Conservation (phyloP, 78 protist genomes). For the Dictyostelium capitatum region DNA sequence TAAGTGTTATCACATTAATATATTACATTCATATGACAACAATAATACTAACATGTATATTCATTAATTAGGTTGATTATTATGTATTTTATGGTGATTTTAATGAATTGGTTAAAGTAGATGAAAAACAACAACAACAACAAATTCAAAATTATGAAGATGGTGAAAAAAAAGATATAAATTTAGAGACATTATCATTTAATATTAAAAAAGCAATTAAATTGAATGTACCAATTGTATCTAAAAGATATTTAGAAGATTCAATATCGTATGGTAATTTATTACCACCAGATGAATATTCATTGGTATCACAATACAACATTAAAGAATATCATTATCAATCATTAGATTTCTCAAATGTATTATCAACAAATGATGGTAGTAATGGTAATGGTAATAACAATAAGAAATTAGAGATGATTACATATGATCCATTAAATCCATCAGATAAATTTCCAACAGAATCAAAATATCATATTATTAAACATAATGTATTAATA, state of each 20-base stretch:
- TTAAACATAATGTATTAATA: conserved; percentile 37
- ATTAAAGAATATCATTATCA: conserved; percentile 67
- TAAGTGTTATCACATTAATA: not conserved
- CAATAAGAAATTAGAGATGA: not conserved
- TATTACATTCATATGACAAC: not conserved
- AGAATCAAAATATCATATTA: conserved; percentile 40
- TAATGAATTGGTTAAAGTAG: conserved; percentile 10
- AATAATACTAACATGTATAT: not conserved
- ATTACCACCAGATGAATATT: conserved; percentile 37
- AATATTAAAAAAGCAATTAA: conserved; percentile 60
- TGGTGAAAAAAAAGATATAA: conserved; percentile 25
- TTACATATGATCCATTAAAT: not conserved
- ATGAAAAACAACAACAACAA: not conserved
- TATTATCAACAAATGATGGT: not conserved
- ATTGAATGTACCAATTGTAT: conserved; percentile 54
- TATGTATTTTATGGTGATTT: conserved; percentile 66
- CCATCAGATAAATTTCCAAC: conserved; percentile 32
- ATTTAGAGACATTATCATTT: conserved; percentile 46
- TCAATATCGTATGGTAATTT: conserved; percentile 25
- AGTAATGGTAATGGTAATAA: not conserved
- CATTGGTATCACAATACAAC: conserved; percentile 58
- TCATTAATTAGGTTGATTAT: conserved; percentile 9
- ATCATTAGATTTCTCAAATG: conserved; percentile 47
- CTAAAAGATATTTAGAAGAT: conserved; percentile 53
- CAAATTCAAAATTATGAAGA: not conserved